These are phyloP conservation scores for Saccharomycopsis hybrid DNA, from an alignment of 1,139 yeast genomes.

Conservation along the genomic window DNA sequence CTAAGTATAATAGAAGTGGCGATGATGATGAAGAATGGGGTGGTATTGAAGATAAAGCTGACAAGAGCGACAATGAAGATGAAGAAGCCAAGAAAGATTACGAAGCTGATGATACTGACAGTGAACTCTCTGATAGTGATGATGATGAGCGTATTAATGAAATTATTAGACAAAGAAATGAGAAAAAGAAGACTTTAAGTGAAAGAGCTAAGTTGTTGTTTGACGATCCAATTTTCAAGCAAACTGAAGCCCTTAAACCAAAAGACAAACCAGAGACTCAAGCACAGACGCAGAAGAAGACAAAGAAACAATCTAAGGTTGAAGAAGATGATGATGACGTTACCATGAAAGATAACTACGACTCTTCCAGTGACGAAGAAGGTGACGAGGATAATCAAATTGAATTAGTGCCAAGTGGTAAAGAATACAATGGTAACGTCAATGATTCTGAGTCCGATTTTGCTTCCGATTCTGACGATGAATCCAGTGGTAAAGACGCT, in stretches of 20 bases:
- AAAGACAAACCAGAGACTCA: slow-evolving; percentile 4
- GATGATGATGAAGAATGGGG: slow-evolving; percentile 82
- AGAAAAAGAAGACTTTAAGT: slow-evolving; percentile 41
- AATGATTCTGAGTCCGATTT: slow-evolving; percentile 37
- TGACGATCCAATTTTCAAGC: slow-evolving; percentile 70
- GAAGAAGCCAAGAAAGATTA: slow-evolving; percentile 36
- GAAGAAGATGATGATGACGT: slow-evolving; percentile 24
- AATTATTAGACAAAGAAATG: slow-evolving; percentile 9
- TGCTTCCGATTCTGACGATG: slow-evolving; percentile 39
- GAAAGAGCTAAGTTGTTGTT: slow-evolving; percentile 71
- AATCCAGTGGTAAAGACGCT: slow-evolving; percentile 34
- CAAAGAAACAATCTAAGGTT: neutral
- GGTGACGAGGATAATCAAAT: slow-evolving; percentile 38
- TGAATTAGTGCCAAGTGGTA: slow-evolving; percentile 47
- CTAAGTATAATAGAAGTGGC: slow-evolving; percentile 77
- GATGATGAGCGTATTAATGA: slow-evolving; percentile 56
- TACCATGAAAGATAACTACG: slow-evolving; percentile 20
- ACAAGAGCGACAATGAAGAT: slow-evolving; percentile 35
- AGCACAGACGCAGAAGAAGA: neutral
- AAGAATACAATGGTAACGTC: slow-evolving; percentile 26
- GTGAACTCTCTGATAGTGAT: slow-evolving; percentile 43
- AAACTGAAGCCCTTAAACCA: slow-evolving; percentile 23
- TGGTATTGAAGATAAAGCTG: slow-evolving; percentile 53
- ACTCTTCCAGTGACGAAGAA: slow-evolving; percentile 26
- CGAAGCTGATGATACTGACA: slow-evolving; percentile 33